Conservation (phyloP, 2,329 filamentous ascomycete species). For the Clonostachys chloroleuca region DNA sequence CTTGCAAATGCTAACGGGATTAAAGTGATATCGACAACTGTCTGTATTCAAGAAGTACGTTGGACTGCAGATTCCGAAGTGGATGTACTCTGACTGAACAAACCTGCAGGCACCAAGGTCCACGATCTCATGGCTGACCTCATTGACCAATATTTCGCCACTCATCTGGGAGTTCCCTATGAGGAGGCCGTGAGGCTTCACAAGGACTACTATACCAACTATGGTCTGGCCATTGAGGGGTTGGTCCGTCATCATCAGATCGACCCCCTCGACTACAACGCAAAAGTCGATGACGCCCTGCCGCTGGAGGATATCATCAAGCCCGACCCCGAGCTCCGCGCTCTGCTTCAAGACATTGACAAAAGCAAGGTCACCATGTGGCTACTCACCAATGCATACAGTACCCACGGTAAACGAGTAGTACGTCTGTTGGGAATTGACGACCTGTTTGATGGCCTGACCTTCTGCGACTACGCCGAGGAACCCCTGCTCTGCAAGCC, state of each 20-base stretch:
- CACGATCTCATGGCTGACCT: constrained; percentile 84
- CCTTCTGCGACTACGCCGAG: constrained; percentile 83
- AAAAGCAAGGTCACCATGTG: constrained; percentile 79
- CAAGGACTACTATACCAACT: constrained; percentile 89
- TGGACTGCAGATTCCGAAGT: background rate
- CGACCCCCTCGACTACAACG: constrained; percentile 90
- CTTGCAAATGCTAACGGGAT: background rate
- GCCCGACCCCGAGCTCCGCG: constrained; percentile 69
- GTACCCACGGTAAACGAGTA: constrained; percentile 81
- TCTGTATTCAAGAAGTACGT: constrained; percentile 80
- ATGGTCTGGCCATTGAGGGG: constrained; percentile 95
- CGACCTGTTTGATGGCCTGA: constrained; percentile 90
- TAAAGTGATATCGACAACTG: constrained; percentile 97
- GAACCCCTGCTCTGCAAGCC: constrained; percentile 84
- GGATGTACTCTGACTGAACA: background rate
- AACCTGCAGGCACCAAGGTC: constrained; percentile 63
- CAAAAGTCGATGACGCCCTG: constrained; percentile 89
- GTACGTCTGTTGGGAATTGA: constrained; percentile 77
- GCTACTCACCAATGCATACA: constrained; percentile 95
- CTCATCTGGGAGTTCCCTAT: constrained; percentile 68
- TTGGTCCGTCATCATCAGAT: constrained; percentile 93
- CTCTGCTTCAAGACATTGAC: constrained; percentile 79
- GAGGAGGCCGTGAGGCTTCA: constrained; percentile 85
- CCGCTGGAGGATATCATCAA: constrained; percentile 82
- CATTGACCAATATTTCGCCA: constrained; percentile 62